Evolutionary conservation across 768 basidiomycete species (phyloP).

Genomic region (Serendipita sp.): DNA sequence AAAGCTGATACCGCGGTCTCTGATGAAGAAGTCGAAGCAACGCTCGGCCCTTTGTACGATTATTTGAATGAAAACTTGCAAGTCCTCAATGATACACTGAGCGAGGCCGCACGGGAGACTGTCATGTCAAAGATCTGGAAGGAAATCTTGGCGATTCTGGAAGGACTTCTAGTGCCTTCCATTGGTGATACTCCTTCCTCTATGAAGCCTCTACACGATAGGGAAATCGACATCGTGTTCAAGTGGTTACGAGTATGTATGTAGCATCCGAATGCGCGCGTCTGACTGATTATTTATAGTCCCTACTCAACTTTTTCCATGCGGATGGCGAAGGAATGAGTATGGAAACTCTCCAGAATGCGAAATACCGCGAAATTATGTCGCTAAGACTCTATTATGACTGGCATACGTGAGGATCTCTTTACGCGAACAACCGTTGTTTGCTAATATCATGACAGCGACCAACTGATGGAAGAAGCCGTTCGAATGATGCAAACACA

Average conservation of each 20-base stretch:
- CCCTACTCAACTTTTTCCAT: constrained; percentile 89
- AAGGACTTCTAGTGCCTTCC: constrained; percentile 80
- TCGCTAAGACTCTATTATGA: constrained; percentile 93
- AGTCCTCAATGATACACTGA: constrained; percentile 77
- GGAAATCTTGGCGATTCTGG: constrained; percentile 75
- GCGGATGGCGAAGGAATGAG: constrained; percentile 85
- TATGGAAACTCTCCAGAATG: constrained; percentile 73
- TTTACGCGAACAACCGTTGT: neutral
- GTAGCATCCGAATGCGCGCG: neutral
- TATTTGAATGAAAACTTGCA: constrained; percentile 91
- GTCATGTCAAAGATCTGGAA: constrained; percentile 95
- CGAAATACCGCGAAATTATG: constrained; percentile 83
- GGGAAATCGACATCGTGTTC: constrained; percentile 97
- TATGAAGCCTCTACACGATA: constrained; percentile 84
- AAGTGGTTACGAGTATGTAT: constrained; percentile 84
- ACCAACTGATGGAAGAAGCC: constrained; percentile 84
- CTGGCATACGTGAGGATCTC: constrained; percentile 62
- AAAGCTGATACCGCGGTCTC: constrained; percentile 61
- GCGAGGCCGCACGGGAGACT: constrained; percentile 71
- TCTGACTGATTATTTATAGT: constrained; percentile 30
- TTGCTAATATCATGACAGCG: constrained; percentile 26
- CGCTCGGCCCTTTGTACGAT: constrained; percentile 82
- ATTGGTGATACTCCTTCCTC: constrained; percentile 72
- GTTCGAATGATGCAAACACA: constrained; percentile 89
- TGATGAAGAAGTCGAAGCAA: constrained; percentile 87